A percentile compares a stretch with the other conserved stretches of the same genome.
Evolutionary conservation across 2,329 filamentous ascomycete genomes (phyloP).

Genomic region (Neocatenulostroma microsporum): DNA sequence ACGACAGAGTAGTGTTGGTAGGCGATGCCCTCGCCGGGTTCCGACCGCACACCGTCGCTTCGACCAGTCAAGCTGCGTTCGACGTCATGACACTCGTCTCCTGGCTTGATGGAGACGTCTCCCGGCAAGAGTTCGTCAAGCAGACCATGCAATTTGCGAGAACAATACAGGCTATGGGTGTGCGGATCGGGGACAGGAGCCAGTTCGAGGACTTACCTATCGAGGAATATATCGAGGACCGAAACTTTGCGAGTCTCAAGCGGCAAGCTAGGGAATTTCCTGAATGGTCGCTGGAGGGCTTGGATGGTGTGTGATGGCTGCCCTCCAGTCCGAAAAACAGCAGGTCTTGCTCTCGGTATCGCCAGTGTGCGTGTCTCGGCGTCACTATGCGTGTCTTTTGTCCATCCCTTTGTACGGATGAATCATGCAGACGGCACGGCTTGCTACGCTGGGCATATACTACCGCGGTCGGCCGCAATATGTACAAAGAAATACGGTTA

Average conservation of each 20-base stretch:
- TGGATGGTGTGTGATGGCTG: constrained; percentile 11
- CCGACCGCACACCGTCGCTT: constrained; percentile 39
- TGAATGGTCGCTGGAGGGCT: constrained; percentile 9
- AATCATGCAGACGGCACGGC: too few relatives aligned
- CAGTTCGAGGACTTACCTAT: constrained; percentile 34
- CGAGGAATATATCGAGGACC: constrained; percentile 32
- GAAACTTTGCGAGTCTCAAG: constrained; percentile 11
- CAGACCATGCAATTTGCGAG: constrained; percentile 33
- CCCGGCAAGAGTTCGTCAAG: constrained; percentile 30
- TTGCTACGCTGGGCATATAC: too few relatives aligned
- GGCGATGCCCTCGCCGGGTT: constrained; percentile 42
- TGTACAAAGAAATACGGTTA: too few relatives aligned
- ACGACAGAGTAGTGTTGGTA: constrained; percentile 38
- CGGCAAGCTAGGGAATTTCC: constrained; percentile 10
- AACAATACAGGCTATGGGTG: constrained; percentile 32
- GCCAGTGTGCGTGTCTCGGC: too few relatives aligned
- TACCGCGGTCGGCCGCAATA: too few relatives aligned
- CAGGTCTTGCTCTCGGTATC: too few relatives aligned
- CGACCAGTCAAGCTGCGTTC: constrained; percentile 40
- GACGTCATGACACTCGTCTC: constrained; percentile 35
- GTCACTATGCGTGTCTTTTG: too few relatives aligned
- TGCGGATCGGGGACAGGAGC: constrained; percentile 33
- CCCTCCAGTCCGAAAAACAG: too few relatives aligned
- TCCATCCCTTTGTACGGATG: too few relatives aligned
- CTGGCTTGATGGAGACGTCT: constrained; percentile 34